Percentiles rank a stretch among this genome's conserved stretches.
phyloP scores from a whole-genome alignment of 2,329 filamentous ascomycete genomes.

The Chaetomiaceae sp. region DNA sequence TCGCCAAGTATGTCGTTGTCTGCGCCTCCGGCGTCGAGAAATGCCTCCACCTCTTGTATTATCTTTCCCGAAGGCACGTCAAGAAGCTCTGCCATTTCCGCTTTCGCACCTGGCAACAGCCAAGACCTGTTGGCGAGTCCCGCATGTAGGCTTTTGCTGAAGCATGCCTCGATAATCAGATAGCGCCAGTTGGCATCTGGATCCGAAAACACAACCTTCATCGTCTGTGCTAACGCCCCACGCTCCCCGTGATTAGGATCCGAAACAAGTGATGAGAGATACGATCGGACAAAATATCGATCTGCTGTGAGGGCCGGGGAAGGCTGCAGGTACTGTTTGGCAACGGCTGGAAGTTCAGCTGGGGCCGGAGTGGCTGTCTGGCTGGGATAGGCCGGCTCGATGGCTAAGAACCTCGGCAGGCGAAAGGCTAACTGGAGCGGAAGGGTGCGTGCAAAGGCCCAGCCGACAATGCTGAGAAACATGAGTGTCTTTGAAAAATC shows the following conservation, averaged over 20 bases:
- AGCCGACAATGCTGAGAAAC: background rate
- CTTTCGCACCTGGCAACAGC: background rate
- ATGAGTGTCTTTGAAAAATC: too few species aligned
- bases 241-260: background rate
- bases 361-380: background rate
- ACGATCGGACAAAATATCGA: background rate
- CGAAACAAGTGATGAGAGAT: background rate
- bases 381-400: background rate
- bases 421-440: background rate
- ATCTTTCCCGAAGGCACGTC: background rate
- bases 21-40: background rate
- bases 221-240: background rate
- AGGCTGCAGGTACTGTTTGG: background rate
- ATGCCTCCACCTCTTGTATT: background rate
- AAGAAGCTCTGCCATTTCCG: background rate
- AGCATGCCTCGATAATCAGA: slow-evolving; percentile 1
- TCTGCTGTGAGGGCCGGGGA: background rate
- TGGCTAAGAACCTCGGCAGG: background rate
- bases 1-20: background rate
- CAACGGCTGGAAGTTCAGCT: background rate
- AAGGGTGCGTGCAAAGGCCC: background rate
- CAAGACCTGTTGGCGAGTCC: background rate
- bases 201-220: background rate
- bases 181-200: background rate
- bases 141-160: background rate